Evolutionary conservation across 805 yeast genomes (phyloP), one percentile per base, ranked within the genome.

Genomic region (Kluyveromyces starmeri): DNA sequence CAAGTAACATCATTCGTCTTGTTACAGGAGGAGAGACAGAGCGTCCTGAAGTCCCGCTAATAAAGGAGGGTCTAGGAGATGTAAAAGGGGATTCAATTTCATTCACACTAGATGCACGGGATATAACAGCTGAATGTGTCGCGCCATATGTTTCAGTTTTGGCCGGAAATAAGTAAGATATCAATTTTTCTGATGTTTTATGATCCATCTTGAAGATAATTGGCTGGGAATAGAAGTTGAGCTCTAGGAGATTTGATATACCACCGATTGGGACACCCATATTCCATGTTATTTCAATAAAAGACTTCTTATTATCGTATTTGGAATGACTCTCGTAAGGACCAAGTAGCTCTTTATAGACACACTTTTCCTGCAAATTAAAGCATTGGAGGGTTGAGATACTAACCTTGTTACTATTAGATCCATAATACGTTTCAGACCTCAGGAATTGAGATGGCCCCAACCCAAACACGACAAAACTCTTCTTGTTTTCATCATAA

Each of bases 251-350:
- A 19, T 74, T 68, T 0, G 69, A 53, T 15, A 78, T 78, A 6
- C 86, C 86, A 8, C 83, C 84, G 18, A 78, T 73, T 0, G 82
- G 75, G 5, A 65, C 66, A 17, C 71, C 58, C 62, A 73, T 59
- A 11, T 62, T 60, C 86, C 85, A 78, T 9, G 60, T 57, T 9
- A 68, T 50, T 30, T 55, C 53, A 11, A 62, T 55, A 58, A 68
- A 52, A 2, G 71, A 66, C 10, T 40, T 43, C 19, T 58, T 52
- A 2, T 31, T 37, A 28, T 40, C 50, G 42, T 45, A 47, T 3
- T 32, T 42, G 24, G 38, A 40, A 30, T 39, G 44, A 2, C 38
- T 47, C 20, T 46, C 48, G 37, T 46, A 64, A 2, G 77, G 73
- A 0, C 71, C 56, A 8, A 78, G 46, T 10, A 78, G 51, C 35